Percentiles rank a stretch among this genome's conserved stretches.
phyloP scores from a whole-genome alignment of 73 alveolate genomes.

The Paramecium sonneborni region DNA sequence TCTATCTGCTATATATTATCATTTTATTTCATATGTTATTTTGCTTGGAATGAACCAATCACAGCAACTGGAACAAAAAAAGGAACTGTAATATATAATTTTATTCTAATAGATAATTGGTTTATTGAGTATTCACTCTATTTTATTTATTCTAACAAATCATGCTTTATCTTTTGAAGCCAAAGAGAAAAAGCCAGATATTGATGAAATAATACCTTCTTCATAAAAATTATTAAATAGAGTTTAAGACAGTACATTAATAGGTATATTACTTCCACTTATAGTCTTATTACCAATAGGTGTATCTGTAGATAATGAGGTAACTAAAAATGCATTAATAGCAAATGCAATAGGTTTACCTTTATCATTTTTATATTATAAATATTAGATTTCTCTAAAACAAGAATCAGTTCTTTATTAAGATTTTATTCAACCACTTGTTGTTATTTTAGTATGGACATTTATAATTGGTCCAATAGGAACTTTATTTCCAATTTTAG shows the following conservation, averaged over 20 bases:
- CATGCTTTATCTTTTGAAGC: neutral
- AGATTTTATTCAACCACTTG: neutral
- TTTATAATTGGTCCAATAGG: constrained; percentile 36
- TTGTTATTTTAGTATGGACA: neutral
- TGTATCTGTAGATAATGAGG: neutral
- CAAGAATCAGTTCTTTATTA: neutral
- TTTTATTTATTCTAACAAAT: neutral
- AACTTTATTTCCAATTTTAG: neutral
- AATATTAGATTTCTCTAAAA: neutral
- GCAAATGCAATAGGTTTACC: constrained; percentile 23
- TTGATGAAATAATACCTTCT: neutral
- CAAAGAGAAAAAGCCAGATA: neutral
- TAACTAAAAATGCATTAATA: neutral
- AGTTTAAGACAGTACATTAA: neutral
- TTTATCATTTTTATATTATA: neutral
- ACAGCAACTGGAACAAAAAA: constrained; percentile 26
- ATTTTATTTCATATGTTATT: constrained; percentile 1
- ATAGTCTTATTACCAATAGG: neutral
- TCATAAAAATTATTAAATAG: neutral
- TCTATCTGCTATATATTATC: neutral
- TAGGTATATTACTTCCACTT: neutral
- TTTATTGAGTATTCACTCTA: neutral
- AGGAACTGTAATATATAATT: neutral
- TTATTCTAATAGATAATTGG: neutral
- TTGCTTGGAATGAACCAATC: constrained; percentile 15